phyloP scores from a whole-genome alignment of 495 filamentous ascomycete species.

The Aspergillus hancockii region DNA sequence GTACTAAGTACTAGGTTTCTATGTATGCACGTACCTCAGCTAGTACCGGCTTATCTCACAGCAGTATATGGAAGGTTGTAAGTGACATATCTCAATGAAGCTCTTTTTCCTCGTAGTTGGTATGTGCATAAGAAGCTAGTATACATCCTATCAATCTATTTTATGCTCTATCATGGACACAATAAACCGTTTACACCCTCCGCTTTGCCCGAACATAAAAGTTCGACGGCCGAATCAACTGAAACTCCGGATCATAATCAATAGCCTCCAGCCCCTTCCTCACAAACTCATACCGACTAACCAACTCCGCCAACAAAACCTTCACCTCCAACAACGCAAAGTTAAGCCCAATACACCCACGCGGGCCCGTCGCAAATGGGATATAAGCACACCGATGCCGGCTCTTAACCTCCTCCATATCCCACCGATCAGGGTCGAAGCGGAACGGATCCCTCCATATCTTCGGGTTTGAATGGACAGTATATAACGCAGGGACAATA shows the following conservation, averaged over 20 bases:
- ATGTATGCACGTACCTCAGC: too few species aligned
- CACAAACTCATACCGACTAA: constrained; percentile 54
- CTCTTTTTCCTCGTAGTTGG: too few species aligned
- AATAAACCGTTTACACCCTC: constrained; percentile 24
- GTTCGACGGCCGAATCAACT: constrained; percentile 54
- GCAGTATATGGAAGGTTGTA: too few species aligned
- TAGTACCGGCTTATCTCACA: too few species aligned
- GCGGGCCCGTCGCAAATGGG: constrained; percentile 52
- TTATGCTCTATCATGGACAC: too few species aligned
- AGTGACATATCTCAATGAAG: too few species aligned
- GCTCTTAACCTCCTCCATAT: constrained; percentile 45
- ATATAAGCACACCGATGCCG: constrained; percentile 45
- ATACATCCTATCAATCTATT: too few species aligned
- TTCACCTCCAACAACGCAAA: constrained; percentile 59
- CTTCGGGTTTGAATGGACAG: constrained; percentile 54
- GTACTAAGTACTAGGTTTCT: too few species aligned
- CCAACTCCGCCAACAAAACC: constrained; percentile 48
- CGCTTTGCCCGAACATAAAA: constrained; percentile 51
- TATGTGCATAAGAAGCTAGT: too few species aligned
- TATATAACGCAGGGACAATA: constrained; percentile 47
- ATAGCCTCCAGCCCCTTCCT: constrained; percentile 40
- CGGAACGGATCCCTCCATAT: constrained; percentile 50
- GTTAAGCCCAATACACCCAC: constrained; percentile 60
- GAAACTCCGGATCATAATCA: constrained; percentile 58
- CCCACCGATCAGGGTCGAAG: constrained; percentile 59